Percentiles rank a stretch among this genome's conserved stretches.
phyloP scores from a whole-genome alignment of 768 basidiomycete species.

The Russula sp. region DNA sequence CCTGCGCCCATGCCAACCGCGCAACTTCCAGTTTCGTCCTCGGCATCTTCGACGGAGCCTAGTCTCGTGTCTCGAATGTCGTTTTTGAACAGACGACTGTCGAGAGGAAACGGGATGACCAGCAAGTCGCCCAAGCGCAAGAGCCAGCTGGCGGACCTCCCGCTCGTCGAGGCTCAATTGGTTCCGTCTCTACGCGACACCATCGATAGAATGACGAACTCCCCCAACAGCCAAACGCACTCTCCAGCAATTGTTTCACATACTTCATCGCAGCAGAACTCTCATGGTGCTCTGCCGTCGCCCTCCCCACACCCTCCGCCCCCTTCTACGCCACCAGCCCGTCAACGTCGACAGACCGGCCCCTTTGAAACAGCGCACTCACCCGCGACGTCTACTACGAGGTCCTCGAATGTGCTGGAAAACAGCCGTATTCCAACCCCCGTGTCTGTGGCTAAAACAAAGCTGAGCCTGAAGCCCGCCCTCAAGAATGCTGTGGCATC shows the following conservation, averaged over 20 bases:
- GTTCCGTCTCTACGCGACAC: conserved; percentile 69
- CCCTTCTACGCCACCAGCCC: conserved; percentile 13
- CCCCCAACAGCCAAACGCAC: conserved; percentile 15
- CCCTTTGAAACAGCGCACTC: neutral
- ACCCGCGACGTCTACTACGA: conserved; percentile 1
- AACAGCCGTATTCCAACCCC: conserved; percentile 19
- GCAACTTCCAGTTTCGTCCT: conserved; percentile 20
- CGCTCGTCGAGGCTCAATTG: conserved; percentile 56
- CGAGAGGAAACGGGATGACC: conserved; percentile 6
- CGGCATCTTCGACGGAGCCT: conserved; percentile 21
- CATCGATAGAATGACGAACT: conserved; percentile 62
- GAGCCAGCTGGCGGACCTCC: conserved; percentile 47
- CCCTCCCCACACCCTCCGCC: conserved; percentile 6
- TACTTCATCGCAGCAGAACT: neutral
- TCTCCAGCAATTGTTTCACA: neutral
- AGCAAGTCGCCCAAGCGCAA: conserved; percentile 26
- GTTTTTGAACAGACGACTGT: conserved; percentile 16
- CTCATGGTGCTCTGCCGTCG: neutral
- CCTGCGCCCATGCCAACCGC: conserved; percentile 12
- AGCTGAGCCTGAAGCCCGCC: conserved; percentile 19
- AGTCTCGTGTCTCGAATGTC: conserved; percentile 21
- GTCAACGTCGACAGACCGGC: conserved; percentile 8
- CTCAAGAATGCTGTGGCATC: conserved; percentile 14
- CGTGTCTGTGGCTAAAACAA: conserved; percentile 6
- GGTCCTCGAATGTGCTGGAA: neutral